phyloP scores from a whole-genome alignment of 257 asterid species.

The Osmanthus fragrans region DNA sequence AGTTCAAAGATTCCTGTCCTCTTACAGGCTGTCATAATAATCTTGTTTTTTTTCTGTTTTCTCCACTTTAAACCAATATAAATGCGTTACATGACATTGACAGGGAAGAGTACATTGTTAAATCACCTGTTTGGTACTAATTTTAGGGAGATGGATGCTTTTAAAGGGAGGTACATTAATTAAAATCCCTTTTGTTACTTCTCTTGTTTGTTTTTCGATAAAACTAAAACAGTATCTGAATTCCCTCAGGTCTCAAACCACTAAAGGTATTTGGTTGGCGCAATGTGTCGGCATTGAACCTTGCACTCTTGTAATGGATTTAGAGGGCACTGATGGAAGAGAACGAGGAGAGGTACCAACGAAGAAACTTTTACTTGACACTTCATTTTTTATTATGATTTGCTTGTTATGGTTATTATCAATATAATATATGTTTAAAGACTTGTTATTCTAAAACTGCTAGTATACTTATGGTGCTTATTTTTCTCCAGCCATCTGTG shows the following conservation, averaged over 20 bases:
- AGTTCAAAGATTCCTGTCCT: no score
- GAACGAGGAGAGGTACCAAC: conserved; percentile 93
- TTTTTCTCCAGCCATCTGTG: no score
- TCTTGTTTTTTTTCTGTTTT: no score
- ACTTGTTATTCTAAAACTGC: no score
- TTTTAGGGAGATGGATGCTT: not conserved
- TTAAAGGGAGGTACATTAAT: no score
- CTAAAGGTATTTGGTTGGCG: conserved; percentile 69
- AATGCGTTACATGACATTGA: no score
- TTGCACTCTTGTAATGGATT: conserved; percentile 89
- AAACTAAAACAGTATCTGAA: not conserved
- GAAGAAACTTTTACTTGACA: conserved; percentile 14
- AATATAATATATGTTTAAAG: not conserved
- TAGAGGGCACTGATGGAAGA: conserved; percentile 99
- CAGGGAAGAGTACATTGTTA: not conserved
- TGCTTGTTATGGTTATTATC: conserved; percentile 6
- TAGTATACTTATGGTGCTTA: no score
- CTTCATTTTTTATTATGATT: not conserved
- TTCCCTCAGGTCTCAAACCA: conserved; percentile 81
- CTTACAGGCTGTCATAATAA: no score
- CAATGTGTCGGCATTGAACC: conserved; percentile 55
- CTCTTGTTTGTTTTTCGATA: no score
- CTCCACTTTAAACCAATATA: no score
- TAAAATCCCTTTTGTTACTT: no score
- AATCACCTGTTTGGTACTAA: not conserved